Conservation (phyloP, 2,329 filamentous ascomycete species). For the Exophiala dermatitidis region DNA sequence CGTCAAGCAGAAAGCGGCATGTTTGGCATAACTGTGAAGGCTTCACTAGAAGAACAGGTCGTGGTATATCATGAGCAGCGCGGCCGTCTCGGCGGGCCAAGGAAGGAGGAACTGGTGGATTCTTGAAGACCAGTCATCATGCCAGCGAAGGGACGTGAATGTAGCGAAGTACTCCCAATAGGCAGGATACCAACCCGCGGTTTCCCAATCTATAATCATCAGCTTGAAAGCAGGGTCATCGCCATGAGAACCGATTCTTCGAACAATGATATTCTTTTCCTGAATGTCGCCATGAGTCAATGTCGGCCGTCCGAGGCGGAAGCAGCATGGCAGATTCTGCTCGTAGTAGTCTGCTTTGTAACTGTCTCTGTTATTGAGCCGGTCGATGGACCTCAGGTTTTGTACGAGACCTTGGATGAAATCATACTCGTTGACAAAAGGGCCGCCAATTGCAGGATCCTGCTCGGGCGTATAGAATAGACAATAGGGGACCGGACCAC, state of each 20-base stretch:
- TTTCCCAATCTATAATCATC: slow-evolving; percentile 39
- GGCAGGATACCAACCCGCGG: slow-evolving; percentile 35
- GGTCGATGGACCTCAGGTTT: slow-evolving; percentile 22
- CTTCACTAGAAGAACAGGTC: neutral
- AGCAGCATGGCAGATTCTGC: slow-evolving; percentile 25
- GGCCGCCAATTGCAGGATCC: slow-evolving; percentile 27
- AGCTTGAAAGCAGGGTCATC: slow-evolving; percentile 13
- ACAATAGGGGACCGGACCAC: slow-evolving; percentile 23
- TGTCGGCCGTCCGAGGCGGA: slow-evolving; percentile 27
- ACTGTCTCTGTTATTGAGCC: slow-evolving; percentile 18
- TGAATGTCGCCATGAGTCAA: slow-evolving; percentile 34
- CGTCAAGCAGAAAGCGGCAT: too few relatives aligned
- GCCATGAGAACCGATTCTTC: slow-evolving; percentile 9
- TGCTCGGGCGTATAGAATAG: slow-evolving; percentile 28
- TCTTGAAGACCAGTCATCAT: slow-evolving; percentile 1
- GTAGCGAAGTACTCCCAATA: slow-evolving; percentile 36
- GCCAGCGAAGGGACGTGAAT: slow-evolving; percentile 3
- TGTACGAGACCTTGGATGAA: slow-evolving; percentile 11
- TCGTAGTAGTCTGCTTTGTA: slow-evolving; percentile 28
- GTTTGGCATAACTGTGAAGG: neutral
- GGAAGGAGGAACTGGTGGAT: neutral
- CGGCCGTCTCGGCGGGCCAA: neutral
- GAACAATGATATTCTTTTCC: slow-evolving; percentile 32
- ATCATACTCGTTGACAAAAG: slow-evolving; percentile 28
- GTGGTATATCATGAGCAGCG: neutral